Evolutionary conservation across 2,329 filamentous ascomycete genomes (phyloP).

Genomic region (Chaetomium olivaceum): DNA sequence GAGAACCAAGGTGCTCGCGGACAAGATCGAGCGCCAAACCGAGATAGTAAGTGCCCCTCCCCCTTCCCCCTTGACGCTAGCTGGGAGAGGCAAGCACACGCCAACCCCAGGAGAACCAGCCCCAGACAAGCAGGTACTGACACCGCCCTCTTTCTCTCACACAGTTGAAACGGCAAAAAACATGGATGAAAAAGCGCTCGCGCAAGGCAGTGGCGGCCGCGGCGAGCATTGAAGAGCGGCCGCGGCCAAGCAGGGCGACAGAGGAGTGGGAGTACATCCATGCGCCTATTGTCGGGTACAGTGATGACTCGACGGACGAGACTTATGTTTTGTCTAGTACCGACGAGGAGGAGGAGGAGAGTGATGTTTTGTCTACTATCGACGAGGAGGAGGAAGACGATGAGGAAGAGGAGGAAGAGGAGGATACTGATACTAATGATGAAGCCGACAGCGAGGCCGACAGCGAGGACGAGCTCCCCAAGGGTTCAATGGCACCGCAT

Average conservation of each 20-base stretch:
- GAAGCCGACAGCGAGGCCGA: neutral
- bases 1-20: neutral
- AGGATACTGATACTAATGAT: neutral
- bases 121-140: neutral
- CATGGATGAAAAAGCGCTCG: neutral
- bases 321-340: neutral
- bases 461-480: neutral
- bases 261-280: neutral
- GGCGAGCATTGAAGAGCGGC: neutral
- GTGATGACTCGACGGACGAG: neutral
- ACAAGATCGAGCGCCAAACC: neutral
- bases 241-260: neutral
- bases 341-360: neutral
- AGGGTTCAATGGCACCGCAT: too few species aligned
- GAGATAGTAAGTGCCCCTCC: neutral
- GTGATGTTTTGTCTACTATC: neutral
- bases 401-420: neutral
- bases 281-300: neutral
- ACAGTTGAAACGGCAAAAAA: neutral
- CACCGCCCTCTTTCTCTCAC: neutral
- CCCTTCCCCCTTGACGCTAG: too few species aligned
- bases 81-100: too few species aligned
- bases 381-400: neutral
- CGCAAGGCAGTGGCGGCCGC: too few species aligned
- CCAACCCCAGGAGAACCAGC: too few species aligned